phyloP scores from a whole-genome alignment of 202 grass and related monocot genomes.

The Cymbopogon flexuosus region DNA sequence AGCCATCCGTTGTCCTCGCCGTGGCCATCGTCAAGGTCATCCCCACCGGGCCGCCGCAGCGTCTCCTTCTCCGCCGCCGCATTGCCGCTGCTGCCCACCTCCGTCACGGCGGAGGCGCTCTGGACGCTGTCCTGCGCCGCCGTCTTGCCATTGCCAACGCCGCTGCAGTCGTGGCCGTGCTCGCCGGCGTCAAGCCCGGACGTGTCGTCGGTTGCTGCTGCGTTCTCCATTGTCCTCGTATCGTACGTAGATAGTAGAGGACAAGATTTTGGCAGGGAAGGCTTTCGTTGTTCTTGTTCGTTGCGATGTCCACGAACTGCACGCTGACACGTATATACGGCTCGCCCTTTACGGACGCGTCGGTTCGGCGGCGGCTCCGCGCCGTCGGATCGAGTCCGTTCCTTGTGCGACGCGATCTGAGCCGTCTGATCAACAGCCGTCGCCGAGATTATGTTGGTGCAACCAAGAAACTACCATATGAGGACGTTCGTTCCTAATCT shows the following conservation, averaged over 20 bases:
- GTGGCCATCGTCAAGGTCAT: not conserved
- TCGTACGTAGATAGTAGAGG: not conserved
- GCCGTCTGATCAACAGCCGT: not conserved
- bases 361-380: not conserved
- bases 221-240: no score
- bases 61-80: no score
- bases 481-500: not conserved
- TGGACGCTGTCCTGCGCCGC: no score
- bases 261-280: not conserved
- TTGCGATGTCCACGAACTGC: not conserved
- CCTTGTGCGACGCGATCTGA: not conserved
- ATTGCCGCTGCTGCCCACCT: no score
- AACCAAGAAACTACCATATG: not conserved
- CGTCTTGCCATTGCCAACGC: no score
- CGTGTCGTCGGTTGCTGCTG: no score
- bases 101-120: no score
- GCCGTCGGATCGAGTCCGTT: constrained; percentile 17
- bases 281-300: not conserved
- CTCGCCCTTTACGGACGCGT: not conserved
- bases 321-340: not conserved
- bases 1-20: not conserved
- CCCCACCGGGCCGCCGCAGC: not conserved
- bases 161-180: no score
- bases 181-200: no score
- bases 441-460: not conserved